These are phyloP conservation scores for Boletus pseudopeckii DNA, from an alignment of 768 basidiomycete genomes.

Conservation along the genomic window DNA sequence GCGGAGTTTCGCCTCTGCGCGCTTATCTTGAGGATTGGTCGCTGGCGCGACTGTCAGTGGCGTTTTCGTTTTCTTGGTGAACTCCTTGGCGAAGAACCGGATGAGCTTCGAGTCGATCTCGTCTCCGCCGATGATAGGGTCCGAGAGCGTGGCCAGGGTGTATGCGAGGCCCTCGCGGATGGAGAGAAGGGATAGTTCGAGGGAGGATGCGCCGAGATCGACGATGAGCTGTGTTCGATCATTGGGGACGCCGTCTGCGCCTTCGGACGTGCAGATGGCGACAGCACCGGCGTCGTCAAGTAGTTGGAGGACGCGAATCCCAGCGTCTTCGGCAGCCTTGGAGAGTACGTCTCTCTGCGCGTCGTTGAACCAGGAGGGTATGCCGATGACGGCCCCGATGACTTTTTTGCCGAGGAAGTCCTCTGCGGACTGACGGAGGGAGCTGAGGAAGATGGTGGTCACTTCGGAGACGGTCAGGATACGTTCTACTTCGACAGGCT, in stretches of 20 bases:
- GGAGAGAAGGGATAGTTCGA: constrained; percentile 66
- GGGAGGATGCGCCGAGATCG: constrained; percentile 75
- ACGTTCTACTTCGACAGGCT: constrained; percentile 63
- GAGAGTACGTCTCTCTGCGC: constrained; percentile 67
- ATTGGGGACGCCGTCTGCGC: constrained; percentile 35
- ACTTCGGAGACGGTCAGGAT: constrained; percentile 82
- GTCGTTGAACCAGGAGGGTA: constrained; percentile 73
- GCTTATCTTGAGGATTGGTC: constrained; percentile 57
- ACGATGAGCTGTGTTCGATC: constrained; percentile 81
- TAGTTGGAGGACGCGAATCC: constrained; percentile 79
- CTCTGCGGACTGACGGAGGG: constrained; percentile 80
- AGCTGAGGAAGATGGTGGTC: constrained; percentile 78
- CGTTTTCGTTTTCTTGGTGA: constrained; percentile 92
- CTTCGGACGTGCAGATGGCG: constrained; percentile 52
- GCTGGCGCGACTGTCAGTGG: constrained; percentile 63
- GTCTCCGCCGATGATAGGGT: constrained; percentile 54
- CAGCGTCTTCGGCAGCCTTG: constrained; percentile 75
- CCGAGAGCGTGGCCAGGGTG: constrained; percentile 52
- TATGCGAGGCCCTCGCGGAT: constrained; percentile 73
- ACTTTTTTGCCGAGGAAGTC: constrained; percentile 85
- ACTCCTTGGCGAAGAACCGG: constrained; percentile 91
- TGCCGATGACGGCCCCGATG: constrained; percentile 77
- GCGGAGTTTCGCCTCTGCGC: constrained; percentile 90
- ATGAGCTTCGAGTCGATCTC: constrained; percentile 79
- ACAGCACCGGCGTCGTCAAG: constrained; percentile 83